Conservation (phyloP, 2,329 filamentous ascomycete species). For the Aspergillus sojae region DNA sequence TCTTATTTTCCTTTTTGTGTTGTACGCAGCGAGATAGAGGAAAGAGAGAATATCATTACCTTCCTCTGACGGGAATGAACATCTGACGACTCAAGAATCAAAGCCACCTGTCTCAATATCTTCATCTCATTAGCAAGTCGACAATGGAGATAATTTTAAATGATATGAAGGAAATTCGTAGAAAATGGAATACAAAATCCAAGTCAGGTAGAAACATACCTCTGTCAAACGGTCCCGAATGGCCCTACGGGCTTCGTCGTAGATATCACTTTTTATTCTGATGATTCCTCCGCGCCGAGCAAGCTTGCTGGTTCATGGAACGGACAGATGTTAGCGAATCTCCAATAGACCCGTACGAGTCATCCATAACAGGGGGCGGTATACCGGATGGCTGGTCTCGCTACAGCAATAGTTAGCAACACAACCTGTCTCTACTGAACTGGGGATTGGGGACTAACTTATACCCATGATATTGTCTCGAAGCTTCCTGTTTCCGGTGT, state of each 20-base stretch:
- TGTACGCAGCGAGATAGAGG: background rate
- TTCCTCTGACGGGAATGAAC: slow-evolving; percentile 8
- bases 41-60: slow-evolving; percentile 11
- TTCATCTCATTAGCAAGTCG: slow-evolving; percentile 7
- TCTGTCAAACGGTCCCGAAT: slow-evolving; percentile 23
- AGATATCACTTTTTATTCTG: slow-evolving; percentile 33
- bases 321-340: background rate
- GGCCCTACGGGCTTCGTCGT: slow-evolving; percentile 28
- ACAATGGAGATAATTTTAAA: background rate
- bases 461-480: slow-evolving; percentile 33
- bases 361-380: background rate
- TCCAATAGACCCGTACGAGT: background rate
- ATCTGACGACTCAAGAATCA: slow-evolving; percentile 23
- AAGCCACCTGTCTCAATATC: slow-evolving; percentile 29
- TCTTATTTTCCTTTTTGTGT: background rate
- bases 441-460: slow-evolving; percentile 24
- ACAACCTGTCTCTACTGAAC: background rate
- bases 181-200: background rate
- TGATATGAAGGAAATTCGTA: background rate
- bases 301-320: slow-evolving; percentile 29
- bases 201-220: slow-evolving; percentile 22
- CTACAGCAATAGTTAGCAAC: slow-evolving; percentile 16
- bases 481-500: slow-evolving; percentile 11
- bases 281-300: slow-evolving; percentile 39
- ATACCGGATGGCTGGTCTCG: slow-evolving; percentile 35